phyloP scores from a whole-genome alignment of 2,329 filamentous ascomycete genomes.

The Pseudovirgaria hyperparasitica region DNA sequence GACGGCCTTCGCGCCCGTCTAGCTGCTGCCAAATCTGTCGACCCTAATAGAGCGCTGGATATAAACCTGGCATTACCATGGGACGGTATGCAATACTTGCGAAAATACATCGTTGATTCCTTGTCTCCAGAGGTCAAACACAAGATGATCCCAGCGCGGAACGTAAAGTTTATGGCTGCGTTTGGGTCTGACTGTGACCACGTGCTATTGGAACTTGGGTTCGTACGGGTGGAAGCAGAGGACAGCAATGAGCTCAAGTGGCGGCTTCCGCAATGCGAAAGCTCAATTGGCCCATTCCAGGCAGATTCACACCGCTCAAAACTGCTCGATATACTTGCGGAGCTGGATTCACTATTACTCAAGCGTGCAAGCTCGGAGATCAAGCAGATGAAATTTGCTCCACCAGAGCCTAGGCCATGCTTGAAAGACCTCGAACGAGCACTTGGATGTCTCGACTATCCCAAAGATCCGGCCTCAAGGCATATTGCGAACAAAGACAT shows the following conservation, averaged over 20 bases:
- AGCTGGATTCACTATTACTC: no score
- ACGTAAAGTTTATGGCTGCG: constrained; percentile 51
- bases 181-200: constrained; percentile 50
- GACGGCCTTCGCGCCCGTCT: constrained; percentile 40
- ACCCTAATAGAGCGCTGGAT: constrained; percentile 43
- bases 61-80: constrained; percentile 37
- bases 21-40: constrained; percentile 35
- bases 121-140: constrained; percentile 36
- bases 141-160: constrained; percentile 43
- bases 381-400: no score
- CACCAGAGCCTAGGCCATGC: constrained; percentile 24
- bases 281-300: no score
- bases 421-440: constrained; percentile 24
- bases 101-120: constrained; percentile 48
- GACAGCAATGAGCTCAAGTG: constrained; percentile 13
- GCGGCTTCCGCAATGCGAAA: constrained; percentile 23
- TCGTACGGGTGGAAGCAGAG: constrained; percentile 28
- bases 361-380: no score
- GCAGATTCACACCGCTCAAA: no score
- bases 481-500: no score
- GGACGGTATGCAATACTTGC: constrained; percentile 43
- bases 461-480: no score
- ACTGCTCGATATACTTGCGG: no score
- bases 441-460: constrained; percentile 25
- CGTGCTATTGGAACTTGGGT: constrained; percentile 46